A percentile compares a stretch with the other conserved stretches of the same genome.
Evolutionary conservation across 768 basidiomycete genomes (phyloP).

Genomic region (Auricularia cornea): DNA sequence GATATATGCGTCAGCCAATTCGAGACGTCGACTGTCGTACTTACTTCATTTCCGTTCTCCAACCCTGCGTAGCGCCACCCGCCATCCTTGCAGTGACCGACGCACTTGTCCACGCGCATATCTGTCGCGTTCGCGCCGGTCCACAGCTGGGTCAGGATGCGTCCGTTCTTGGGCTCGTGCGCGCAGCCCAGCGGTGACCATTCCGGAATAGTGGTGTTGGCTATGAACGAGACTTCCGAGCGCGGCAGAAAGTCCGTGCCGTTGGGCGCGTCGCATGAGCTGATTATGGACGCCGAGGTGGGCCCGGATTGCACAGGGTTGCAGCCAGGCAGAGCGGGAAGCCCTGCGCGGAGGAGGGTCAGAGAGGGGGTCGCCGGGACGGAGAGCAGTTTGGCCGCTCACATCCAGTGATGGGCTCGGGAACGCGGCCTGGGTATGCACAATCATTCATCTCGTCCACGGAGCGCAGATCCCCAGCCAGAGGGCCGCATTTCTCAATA

Average conservation of each 20-base stretch:
- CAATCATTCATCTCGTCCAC: background rate
- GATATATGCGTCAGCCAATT: background rate
- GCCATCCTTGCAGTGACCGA: background rate
- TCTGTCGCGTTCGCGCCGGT: background rate
- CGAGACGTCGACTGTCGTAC: background rate
- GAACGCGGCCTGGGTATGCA: background rate
- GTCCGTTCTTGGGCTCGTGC: background rate
- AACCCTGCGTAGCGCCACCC: background rate
- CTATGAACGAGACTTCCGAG: background rate
- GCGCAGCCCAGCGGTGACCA: background rate
- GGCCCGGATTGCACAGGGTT: background rate
- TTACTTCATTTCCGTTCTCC: background rate
- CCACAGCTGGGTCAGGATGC: background rate
- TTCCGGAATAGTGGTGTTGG: background rate
- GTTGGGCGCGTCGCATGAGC: background rate
- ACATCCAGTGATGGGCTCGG: background rate
- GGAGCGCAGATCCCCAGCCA: background rate
- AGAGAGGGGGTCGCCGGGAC: background rate
- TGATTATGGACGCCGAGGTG: background rate
- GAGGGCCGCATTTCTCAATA: background rate
- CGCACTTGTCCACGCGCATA: background rate
- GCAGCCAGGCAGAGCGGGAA: background rate
- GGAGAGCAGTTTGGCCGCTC: background rate
- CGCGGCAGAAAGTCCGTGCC: background rate
- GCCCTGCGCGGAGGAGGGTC: background rate